phyloP scores from a whole-genome alignment of 805 yeast species.

The Metschnikowia aberdeeniae region DNA sequence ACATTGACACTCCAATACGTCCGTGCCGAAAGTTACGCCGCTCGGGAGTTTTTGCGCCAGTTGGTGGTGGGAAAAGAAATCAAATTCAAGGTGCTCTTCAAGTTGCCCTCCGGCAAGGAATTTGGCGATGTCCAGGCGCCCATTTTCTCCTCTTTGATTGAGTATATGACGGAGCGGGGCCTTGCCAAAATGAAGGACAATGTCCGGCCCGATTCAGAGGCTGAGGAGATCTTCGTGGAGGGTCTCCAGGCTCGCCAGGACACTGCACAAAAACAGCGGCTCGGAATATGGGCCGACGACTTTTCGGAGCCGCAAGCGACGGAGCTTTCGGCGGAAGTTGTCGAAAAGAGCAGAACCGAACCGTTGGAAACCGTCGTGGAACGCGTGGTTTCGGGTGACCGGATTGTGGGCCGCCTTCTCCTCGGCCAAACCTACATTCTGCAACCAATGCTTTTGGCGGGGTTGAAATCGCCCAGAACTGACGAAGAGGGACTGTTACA shows the following conservation, averaged over 20 bases:
- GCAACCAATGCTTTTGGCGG: slow-evolving; percentile 65
- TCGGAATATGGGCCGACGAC: slow-evolving; percentile 52
- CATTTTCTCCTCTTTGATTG: slow-evolving; percentile 54
- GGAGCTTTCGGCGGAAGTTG: slow-evolving; percentile 28
- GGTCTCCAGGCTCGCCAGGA: slow-evolving; percentile 40
- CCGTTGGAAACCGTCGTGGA: slow-evolving; percentile 63
- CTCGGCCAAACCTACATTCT: slow-evolving; percentile 48
- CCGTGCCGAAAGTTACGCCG: slow-evolving; percentile 53
- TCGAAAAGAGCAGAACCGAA: slow-evolving; percentile 31
- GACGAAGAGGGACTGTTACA: slow-evolving; percentile 37
- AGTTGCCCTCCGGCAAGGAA: slow-evolving; percentile 53
- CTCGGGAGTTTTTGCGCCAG: slow-evolving; percentile 59
- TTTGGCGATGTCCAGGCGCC: slow-evolving; percentile 72
- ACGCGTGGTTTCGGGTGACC: slow-evolving; percentile 73
- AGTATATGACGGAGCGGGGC: slow-evolving; percentile 54
- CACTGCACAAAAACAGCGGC: slow-evolving; percentile 46
- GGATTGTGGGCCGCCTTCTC: slow-evolving; percentile 61
- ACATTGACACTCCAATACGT: slow-evolving; percentile 61
- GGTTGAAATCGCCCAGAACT: slow-evolving; percentile 68
- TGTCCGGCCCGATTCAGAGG: slow-evolving; percentile 31
- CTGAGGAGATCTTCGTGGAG: slow-evolving; percentile 38
- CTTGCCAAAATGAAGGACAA: slow-evolving; percentile 59
- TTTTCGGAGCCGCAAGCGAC: slow-evolving; percentile 19
- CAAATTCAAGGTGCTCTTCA: slow-evolving; percentile 54
- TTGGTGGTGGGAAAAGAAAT: slow-evolving; percentile 63